phyloP scores from a whole-genome alignment of 495 filamentous ascomycete species.

The Neurospora pannonica region DNA sequence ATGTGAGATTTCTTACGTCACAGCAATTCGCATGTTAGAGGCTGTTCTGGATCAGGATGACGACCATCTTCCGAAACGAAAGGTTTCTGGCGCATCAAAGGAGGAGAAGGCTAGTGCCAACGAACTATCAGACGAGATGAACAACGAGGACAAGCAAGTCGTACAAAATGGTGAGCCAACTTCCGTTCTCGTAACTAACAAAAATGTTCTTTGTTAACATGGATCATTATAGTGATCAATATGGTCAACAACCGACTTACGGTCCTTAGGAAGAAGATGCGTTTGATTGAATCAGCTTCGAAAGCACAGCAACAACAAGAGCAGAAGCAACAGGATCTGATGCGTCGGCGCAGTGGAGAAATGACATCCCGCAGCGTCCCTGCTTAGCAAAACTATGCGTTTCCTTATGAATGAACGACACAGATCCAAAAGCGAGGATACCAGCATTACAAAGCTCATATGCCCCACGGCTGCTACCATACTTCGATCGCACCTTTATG shows the following conservation, averaged over 20 bases:
- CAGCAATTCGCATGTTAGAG: conserved; percentile 87
- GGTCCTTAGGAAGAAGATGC: conserved; percentile 33
- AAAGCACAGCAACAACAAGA: conserved; percentile 25
- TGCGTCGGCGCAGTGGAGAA: conserved; percentile 37
- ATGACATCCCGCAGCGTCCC: conserved; percentile 34
- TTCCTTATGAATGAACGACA: conserved; percentile 6
- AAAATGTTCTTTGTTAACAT: conserved; percentile 6
- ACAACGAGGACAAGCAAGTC: conserved; percentile 61
- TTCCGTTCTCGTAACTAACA: not conserved
- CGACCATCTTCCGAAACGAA: conserved; percentile 43
- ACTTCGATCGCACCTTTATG: not conserved
- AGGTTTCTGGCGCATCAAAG: conserved; percentile 26
- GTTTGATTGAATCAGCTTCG: conserved; percentile 33
- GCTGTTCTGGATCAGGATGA: conserved; percentile 85
- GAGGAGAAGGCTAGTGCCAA: conserved; percentile 36
- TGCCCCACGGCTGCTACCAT: conserved; percentile 11
- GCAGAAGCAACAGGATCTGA: conserved; percentile 19
- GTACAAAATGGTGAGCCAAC: conserved; percentile 53
- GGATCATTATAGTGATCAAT: conserved; percentile 28
- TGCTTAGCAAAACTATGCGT: conserved; percentile 15
- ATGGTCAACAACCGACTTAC: conserved; percentile 34
- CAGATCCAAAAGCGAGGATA: not conserved
- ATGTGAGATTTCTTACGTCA: conserved; percentile 88
- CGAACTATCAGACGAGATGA: conserved; percentile 47
- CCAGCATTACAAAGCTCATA: conserved; percentile 4